Evolutionary conservation across 1,139 yeast species (phyloP), one percentile per base, ranked within the genome.

Genomic region (Suhomyces bolitotheri): DNA sequence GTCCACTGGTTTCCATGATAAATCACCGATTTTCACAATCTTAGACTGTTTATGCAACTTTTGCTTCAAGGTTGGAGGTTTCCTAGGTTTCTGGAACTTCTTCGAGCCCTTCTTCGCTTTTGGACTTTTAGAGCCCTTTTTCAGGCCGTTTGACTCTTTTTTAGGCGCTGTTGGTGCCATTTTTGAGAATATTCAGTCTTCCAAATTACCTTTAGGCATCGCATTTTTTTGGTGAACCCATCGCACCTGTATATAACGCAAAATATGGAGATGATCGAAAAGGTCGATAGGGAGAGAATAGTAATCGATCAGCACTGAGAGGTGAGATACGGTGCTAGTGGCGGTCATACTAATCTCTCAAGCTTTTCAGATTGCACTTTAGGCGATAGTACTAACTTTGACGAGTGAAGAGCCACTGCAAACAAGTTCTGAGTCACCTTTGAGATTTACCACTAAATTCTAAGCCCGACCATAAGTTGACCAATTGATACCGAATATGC

Each of bases 1-100:
- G 2, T 82, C 84, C 10, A 88, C 95, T 4, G 80, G 61, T 49
- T 83, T 84, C 98, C 98, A 92, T 14, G 66, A 63, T 45, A 84
- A 63, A 20, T 69, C 70, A 45, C 73, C 73, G 2, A 76, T 73
- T 30, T 65, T 62, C 12, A 82, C 77, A 11, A 71, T 53, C 42
- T 70, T 73, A 13, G 70, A 60, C 31, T 59, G 66, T 25, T 50
- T 58, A 19, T 59, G 54, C 31, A 56, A 40, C 37, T 62, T 64
- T 44, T 64, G 62, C 44, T 58, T 60, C 43, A 66, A 53, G 5
- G 63, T 50, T 7, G 64, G 65, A 11, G 56, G 38, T 33, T 50
- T 55, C 33, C 52, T 39, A 10, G 29, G 31, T 25, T 38, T 44
- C 31, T 31, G 31, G 23, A 37, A 43, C 21, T 31, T 33, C n/a